Conservation (phyloP, 2,329 filamentous ascomycete species). For the Arthroderma sp. region DNA sequence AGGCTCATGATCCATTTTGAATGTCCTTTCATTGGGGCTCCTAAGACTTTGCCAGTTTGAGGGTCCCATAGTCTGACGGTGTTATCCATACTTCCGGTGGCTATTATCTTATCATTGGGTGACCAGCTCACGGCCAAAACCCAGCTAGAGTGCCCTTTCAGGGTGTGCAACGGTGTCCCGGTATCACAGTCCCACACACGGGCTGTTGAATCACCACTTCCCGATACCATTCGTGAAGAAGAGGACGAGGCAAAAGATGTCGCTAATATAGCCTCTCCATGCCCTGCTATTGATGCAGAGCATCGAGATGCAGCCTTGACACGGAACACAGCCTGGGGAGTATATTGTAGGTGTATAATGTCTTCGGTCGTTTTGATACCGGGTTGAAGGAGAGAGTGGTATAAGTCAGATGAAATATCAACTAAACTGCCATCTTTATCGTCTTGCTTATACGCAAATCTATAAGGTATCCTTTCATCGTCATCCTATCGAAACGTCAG, state of each 20-base stretch:
- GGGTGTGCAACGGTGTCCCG: constrained; percentile 55
- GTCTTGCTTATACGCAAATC: constrained; percentile 48
- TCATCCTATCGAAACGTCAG: constrained; percentile 31
- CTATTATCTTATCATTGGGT: constrained; percentile 67
- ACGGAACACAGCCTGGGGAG: constrained; percentile 83
- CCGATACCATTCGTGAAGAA: constrained; percentile 69
- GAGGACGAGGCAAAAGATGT: constrained; percentile 72
- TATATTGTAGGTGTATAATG: constrained; percentile 50
- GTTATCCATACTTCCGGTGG: constrained; percentile 88
- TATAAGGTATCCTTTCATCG: constrained; percentile 52
- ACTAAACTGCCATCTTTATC: constrained; percentile 27
- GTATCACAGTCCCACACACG: constrained; percentile 93
- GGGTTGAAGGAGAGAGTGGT: constrained; percentile 41
- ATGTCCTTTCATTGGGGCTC: constrained; percentile 68
- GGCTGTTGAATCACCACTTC: constrained; percentile 81
- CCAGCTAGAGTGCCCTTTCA: constrained; percentile 83
- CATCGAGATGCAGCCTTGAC: constrained; percentile 87
- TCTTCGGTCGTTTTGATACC: constrained; percentile 48
- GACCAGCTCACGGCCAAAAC: constrained; percentile 80
- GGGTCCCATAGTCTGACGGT: constrained; percentile 84
- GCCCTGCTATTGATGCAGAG: constrained; percentile 75
- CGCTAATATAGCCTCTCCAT: constrained; percentile 80
- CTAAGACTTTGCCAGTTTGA: constrained; percentile 61
- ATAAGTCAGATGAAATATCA: constrained; percentile 38
- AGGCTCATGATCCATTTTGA: constrained; percentile 79